phyloP scores from a whole-genome alignment of 371 early-diverging fungal species.

The Rhizomucor pusillus region DNA sequence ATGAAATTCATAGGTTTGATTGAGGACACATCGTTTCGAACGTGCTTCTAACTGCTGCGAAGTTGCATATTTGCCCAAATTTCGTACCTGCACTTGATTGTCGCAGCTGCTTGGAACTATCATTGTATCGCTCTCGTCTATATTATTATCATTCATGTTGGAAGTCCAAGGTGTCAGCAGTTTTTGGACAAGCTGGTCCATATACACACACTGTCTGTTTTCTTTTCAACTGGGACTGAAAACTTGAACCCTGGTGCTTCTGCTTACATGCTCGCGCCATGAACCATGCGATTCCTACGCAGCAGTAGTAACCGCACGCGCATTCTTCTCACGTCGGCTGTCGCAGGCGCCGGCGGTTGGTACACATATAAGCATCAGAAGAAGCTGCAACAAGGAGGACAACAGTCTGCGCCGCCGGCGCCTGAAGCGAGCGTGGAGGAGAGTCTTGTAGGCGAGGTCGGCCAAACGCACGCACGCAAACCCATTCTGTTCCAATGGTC shows the following conservation, averaged over 20 bases:
- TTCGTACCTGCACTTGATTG: too few relatives aligned
- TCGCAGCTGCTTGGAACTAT: too few relatives aligned
- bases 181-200: too few relatives aligned
- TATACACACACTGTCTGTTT: too few relatives aligned
- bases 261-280: neutral
- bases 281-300: neutral
- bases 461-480: slow-evolving; percentile 15
- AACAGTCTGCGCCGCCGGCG: neutral
- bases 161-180: too few relatives aligned
- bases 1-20: too few relatives aligned
- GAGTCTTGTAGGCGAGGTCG: slow-evolving; percentile 15
- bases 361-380: neutral
- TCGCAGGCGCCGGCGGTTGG: neutral
- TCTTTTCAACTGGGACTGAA: neutral
- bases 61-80: too few relatives aligned
- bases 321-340: neutral
- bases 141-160: too few relatives aligned
- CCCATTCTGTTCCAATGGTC: slow-evolving; percentile 33
- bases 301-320: neutral
- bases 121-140: too few relatives aligned
- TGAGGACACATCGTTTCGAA: too few relatives aligned
- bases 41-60: too few relatives aligned
- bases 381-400: neutral
- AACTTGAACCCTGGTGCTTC: neutral
- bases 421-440: slow-evolving; percentile 4